Evolutionary conservation across 2,329 filamentous ascomycete species (phyloP).

Genomic region (Colletotrichum lupini): DNA sequence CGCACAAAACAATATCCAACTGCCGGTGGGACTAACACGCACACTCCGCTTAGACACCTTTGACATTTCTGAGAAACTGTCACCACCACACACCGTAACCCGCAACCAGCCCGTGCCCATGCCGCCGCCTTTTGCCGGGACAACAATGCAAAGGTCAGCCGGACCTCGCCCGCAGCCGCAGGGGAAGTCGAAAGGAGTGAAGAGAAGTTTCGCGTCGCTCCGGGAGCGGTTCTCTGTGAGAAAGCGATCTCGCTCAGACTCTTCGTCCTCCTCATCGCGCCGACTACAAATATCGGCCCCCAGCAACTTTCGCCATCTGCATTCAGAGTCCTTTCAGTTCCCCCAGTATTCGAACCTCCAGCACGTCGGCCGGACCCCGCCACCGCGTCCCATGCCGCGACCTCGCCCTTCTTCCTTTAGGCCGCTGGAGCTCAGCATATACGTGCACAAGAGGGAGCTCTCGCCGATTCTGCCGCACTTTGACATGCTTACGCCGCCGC

Average conservation of each 20-base stretch:
- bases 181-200: conserved; percentile 47
- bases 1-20: not conserved
- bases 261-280: conserved; percentile 55
- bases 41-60: conserved; percentile 37
- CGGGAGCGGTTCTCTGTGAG: conserved; percentile 56
- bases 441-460: conserved; percentile 55
- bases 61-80: conserved; percentile 39
- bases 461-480: conserved; percentile 69
- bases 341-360: conserved; percentile 41
- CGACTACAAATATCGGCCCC: conserved; percentile 69
- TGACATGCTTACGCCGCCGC: conserved; percentile 46
- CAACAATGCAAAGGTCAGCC: conserved; percentile 37
- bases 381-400: conserved; percentile 40
- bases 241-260: conserved; percentile 57
- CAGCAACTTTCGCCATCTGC: conserved; percentile 69
- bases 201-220: conserved; percentile 51
- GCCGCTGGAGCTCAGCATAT: conserved; percentile 68
- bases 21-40: conserved; percentile 25
- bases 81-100: conserved; percentile 39
- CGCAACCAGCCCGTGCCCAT: conserved; percentile 45
- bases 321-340: conserved; percentile 58
- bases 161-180: conserved; percentile 40
- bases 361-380: conserved; percentile 39
- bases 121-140: conserved; percentile 43
- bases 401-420: conserved; percentile 55